Evolutionary conservation across 139 green algal genomes (phyloP).

Genomic region (Picochlorum sp.): DNA sequence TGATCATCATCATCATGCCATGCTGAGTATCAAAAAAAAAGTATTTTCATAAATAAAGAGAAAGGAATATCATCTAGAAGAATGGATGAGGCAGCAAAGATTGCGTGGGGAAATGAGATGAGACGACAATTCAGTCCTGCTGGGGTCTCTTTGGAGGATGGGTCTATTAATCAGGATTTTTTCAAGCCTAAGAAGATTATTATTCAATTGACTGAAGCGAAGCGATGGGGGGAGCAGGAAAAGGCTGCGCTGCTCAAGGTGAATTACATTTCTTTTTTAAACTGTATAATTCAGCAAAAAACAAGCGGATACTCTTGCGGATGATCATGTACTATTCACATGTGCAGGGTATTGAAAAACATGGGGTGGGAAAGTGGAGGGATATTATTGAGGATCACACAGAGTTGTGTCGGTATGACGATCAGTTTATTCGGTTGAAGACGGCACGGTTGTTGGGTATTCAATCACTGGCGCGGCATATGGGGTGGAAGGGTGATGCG

Average conservation of each 20-base stretch:
- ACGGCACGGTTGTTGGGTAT: slow-evolving; percentile 56
- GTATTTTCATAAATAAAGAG: too few species aligned
- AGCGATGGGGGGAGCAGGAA: slow-evolving; percentile 53
- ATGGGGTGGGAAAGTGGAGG: slow-evolving; percentile 59
- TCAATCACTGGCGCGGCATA: slow-evolving; percentile 56
- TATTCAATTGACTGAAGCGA: slow-evolving; percentile 37
- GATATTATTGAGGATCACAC: slow-evolving; percentile 44
- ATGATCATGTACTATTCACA: too few species aligned
- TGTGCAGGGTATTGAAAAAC: slow-evolving; percentile 51
- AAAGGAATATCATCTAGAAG: too few species aligned
- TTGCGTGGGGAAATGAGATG: slow-evolving; percentile 48
- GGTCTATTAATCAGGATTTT: slow-evolving; percentile 64
- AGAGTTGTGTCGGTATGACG: slow-evolving; percentile 28
- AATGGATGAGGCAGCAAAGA: slow-evolving; percentile 2
- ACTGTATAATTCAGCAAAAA: too few species aligned
- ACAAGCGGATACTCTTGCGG: background rate
- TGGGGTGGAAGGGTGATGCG: slow-evolving; percentile 45
- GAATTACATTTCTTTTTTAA: background rate
- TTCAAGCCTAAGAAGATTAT: slow-evolving; percentile 63
- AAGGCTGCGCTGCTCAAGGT: slow-evolving; percentile 49
- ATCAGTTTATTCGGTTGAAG: slow-evolving; percentile 48
- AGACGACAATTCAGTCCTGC: slow-evolving; percentile 47
- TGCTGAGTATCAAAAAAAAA: too few species aligned
- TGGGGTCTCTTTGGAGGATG: slow-evolving; percentile 52
- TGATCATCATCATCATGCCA: too few species aligned